A percentile compares a stretch with the other conserved stretches of the same genome.
Evolutionary conservation across 1,284 basidiomycete species (phyloP).

Genomic region (Rhodotorula mucilaginosa): DNA sequence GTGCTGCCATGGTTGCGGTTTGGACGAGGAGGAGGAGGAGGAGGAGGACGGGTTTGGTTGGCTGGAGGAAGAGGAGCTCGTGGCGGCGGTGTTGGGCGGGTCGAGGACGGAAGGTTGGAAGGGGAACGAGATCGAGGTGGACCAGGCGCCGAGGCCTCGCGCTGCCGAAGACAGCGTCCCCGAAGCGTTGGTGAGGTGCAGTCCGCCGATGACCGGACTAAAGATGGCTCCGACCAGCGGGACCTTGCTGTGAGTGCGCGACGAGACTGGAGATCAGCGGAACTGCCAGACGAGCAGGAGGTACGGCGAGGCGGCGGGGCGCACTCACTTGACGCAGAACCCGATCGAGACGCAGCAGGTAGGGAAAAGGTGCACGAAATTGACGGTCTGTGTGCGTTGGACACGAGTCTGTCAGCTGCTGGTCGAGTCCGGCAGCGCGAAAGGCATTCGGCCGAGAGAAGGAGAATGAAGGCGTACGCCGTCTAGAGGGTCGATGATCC

Average conservation of each 20-base stretch:
- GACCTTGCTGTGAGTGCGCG: slow-evolving; percentile 30
- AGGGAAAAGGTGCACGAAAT: slow-evolving; percentile 43
- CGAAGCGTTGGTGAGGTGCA: slow-evolving; percentile 40
- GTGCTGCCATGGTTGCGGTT: slow-evolving; percentile 34
- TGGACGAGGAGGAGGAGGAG: not conserved
- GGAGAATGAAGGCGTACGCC: slow-evolving; percentile 28
- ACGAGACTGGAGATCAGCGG: not conserved
- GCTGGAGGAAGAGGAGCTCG: not conserved
- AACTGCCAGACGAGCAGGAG: not conserved
- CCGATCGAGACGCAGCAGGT: slow-evolving; percentile 42
- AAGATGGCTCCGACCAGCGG: slow-evolving; percentile 46
- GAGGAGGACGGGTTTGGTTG: not conserved
- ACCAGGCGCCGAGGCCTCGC: slow-evolving; percentile 41
- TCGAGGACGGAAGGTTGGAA: slow-evolving; percentile 18
- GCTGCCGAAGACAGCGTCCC: slow-evolving; percentile 45
- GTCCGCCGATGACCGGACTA: slow-evolving; percentile 42
- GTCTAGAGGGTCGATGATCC: slow-evolving; percentile 46
- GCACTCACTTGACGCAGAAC: slow-evolving; percentile 42
- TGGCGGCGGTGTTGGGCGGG: not conserved
- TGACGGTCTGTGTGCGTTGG: slow-evolving; percentile 35
- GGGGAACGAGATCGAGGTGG: slow-evolving; percentile 41
- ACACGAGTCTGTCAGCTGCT: not conserved
- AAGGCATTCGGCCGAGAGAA: not conserved
- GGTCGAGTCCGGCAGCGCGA: not conserved
- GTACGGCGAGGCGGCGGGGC: no score